Conservation (phyloP, 352 stramenopile species). For the Pythium volutum region DNA sequence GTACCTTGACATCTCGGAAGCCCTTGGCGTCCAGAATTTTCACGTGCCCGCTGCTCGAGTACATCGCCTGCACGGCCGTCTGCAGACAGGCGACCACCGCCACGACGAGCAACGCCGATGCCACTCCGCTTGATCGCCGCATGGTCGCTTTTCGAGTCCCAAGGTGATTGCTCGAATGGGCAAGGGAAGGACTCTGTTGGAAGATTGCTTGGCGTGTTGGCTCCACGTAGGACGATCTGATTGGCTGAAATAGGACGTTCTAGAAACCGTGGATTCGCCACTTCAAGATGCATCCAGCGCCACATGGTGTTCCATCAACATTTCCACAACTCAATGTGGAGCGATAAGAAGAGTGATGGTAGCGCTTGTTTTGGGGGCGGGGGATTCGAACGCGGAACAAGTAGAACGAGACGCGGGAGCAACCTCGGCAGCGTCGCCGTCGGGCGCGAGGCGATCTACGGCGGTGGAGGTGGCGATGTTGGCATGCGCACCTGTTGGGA, state of each 20-base stretch:
- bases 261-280: conserved; percentile 17
- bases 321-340: background rate
- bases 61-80: conserved; percentile 42
- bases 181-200: background rate
- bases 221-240: conserved; percentile 22
- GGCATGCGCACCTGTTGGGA: too few relatives aligned
- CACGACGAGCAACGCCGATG: conserved; percentile 27
- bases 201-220: background rate
- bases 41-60: conserved; percentile 60
- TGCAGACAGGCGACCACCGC: conserved; percentile 33
- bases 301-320: background rate
- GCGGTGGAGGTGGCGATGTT: background rate
- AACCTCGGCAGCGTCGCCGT: background rate
- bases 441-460: background rate
- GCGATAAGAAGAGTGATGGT: background rate
- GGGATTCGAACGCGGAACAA: background rate
- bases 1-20: conserved; percentile 63
- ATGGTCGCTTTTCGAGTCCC: conserved; percentile 6
- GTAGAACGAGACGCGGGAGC: background rate
- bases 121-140: conserved; percentile 16
- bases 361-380: background rate
- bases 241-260: conserved; percentile 24
- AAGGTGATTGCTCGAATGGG: background rate
- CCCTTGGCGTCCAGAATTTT: conserved; percentile 70
- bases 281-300: conserved; percentile 18